phyloP scores from a whole-genome alignment of 75 land plant species.

The Selaginella tamariscina region DNA sequence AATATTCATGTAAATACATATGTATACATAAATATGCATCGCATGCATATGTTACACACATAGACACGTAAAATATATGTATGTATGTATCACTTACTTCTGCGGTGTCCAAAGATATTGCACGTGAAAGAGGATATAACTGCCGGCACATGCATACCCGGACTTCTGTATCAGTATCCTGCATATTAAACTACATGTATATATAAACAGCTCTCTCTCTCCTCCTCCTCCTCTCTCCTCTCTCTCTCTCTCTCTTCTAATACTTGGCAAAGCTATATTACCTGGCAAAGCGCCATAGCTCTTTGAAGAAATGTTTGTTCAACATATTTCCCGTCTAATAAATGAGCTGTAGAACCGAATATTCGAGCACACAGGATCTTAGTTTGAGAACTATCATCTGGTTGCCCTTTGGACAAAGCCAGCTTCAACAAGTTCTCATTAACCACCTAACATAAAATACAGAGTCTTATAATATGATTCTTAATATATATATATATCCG shows the following conservation, averaged over 20 bases:
- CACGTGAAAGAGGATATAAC: constrained; percentile 24
- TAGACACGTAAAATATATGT: too few relatives aligned
- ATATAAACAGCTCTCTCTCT: too few relatives aligned
- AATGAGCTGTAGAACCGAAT: constrained; percentile 26
- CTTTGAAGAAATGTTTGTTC: constrained; percentile 21
- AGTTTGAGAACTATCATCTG: constrained; percentile 22
- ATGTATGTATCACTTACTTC: constrained; percentile 14
- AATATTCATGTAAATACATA: neutral
- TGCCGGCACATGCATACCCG: constrained; percentile 34
- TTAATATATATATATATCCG: constrained; percentile 7
- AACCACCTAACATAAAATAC: constrained; percentile 15
- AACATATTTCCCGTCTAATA: constrained; percentile 20
- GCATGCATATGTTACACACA: neutral
- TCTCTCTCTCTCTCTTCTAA: too few relatives aligned
- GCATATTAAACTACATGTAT: too few relatives aligned
- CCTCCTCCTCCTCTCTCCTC: too few relatives aligned
- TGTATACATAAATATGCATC: neutral
- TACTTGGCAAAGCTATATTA: too few relatives aligned
- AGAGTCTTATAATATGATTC: neutral
- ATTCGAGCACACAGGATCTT: constrained; percentile 23
- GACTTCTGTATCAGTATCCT: constrained; percentile 34
- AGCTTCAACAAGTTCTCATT: constrained; percentile 24
- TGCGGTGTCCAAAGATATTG: constrained; percentile 25
- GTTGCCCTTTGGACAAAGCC: constrained; percentile 27
- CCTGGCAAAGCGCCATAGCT: constrained; percentile 36